Evolutionary conservation across 169 alveolate genomes (phyloP), one percentile per base, ranked within the genome.

Genomic region (Besnoitia besnoiti): DNA sequence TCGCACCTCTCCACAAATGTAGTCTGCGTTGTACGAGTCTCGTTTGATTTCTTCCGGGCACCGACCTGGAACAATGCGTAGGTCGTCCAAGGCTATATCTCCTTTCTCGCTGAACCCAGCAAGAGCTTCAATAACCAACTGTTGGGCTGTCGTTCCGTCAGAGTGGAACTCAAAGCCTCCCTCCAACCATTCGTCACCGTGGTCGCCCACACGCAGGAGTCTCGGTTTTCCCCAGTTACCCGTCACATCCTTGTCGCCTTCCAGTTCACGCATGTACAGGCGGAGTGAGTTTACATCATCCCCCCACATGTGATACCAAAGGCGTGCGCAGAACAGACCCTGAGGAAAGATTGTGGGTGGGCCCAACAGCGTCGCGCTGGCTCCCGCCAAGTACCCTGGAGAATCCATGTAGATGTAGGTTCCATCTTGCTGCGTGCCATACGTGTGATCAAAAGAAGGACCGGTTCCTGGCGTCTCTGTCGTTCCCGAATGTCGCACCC

Each of bases 1-100:
- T 40, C 96, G 95, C 21, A 95, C 96, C 87, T 95, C 96, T 42
- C 96, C 96, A 87, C 96, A 95, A 12, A 95, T 93, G 59, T 42
- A 84, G 55, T 85, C 93, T 50, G 55, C 88, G 35, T 89, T 77
- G 88, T 40, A 67, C 80, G 82, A 77, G 88, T 89, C 93, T 10
- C 93, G 46, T 35, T 80, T 44, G 61, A 89, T 89, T 47, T 89
- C 85, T 79, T 89, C 94, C 51, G 94, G 91, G 62, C 95, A 92
- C 21, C 89, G 95, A 0, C 96, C 96, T 27, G 93, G 80, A 19
- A 77, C 82, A 35, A 95, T 90, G 24, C 85, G 62, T 40, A 94
- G 59, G 50, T 94, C 96, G 76, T 95, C 96, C 51, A 94, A n/a
- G 10, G 96, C 96, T 61, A 95, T 93, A 73, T 94, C 93, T 33